Evolutionary conservation across 2,329 filamentous ascomycete genomes (phyloP), one percentile per base, ranked within the genome.

Genomic region (Dothideomycetes sp.): DNA sequence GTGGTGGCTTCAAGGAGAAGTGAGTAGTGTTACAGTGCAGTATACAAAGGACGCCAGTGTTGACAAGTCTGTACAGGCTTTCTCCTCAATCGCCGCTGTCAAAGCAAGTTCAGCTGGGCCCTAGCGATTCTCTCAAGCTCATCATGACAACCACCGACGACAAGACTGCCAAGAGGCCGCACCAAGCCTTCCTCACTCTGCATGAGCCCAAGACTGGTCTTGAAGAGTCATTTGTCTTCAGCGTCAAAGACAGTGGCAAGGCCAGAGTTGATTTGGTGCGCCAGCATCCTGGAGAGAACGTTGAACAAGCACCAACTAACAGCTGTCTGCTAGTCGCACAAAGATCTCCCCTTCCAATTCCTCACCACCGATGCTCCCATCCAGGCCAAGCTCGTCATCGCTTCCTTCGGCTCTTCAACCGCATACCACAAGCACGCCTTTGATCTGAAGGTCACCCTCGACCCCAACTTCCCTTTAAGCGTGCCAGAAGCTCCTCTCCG

Each of bases 171-270:
- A 89, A 87, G 71, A 78, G 84, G 50, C 86, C 91, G 52, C 91
- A 98, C 64, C 91, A 98, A 65, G 87, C 87, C 5, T 95, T 95
- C 68, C 71, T 98, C 40, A 72, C 91, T 12, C 64, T 98, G 44
- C 80, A 76, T 53, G 87, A 96, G 52, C 67, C 73, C 9, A 67
- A 71, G 10, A 80, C 79, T 9, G 85, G 84, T 24, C 70, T 98
- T 33, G 88, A 96, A 62, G 80, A 87, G 17, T 87, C 88, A 1
- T 94, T 89, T 55, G 78, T 87, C 1, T 72, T 98, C 53, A 80
- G 68, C 9, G 68, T 94, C 33, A 94, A 94, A 68, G 84, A 91
- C 8, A 86, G 73, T 54, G 91, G 91, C 51, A 94, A 94, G 66
- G 86, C 76, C 16, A 80, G 79, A 41, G 71, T 94, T 22, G 82